A percentile compares a stretch with the other conserved stretches of the same genome.
These are phyloP conservation scores for Penicillium herquei DNA, from an alignment of 495 filamentous ascomycete genomes.

Conservation along the genomic window DNA sequence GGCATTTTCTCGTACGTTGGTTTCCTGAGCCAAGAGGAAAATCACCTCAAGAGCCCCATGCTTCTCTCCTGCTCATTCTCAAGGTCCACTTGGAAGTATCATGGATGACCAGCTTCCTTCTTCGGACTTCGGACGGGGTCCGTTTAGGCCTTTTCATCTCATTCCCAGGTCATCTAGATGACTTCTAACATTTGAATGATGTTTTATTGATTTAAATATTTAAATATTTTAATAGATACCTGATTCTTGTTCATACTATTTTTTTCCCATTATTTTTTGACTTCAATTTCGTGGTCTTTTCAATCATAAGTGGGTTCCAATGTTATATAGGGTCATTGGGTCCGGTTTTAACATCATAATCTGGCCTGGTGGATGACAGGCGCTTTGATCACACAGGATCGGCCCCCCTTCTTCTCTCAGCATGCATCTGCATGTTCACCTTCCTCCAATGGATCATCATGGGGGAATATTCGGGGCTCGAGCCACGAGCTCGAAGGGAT, in stretches of 20 bases:
- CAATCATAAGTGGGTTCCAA: background rate
- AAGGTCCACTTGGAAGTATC: background rate
- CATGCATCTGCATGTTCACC: background rate
- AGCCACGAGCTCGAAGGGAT: constrained; percentile 12
- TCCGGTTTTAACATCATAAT: background rate
- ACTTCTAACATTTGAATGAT: too few relatives aligned
- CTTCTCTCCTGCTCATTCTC: background rate
- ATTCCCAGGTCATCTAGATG: too few relatives aligned
- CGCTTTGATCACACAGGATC: constrained; percentile 13
- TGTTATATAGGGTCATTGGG: background rate
- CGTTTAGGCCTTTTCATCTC: background rate
- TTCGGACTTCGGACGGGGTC: constrained; percentile 2
- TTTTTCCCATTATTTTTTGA: too few relatives aligned
- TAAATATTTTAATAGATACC: too few relatives aligned
- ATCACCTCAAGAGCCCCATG: constrained; percentile 5
- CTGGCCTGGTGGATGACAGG: constrained; percentile 2
- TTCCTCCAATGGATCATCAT: constrained; percentile 1
- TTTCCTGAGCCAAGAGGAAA: constrained; percentile 1
- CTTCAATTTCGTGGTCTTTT: too few relatives aligned
- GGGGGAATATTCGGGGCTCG: constrained; percentile 6
- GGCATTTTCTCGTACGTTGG: background rate
- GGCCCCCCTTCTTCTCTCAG: background rate
- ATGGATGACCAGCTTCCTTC: background rate
- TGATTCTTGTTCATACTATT: too few relatives aligned
- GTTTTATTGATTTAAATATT: too few relatives aligned